Evolutionary conservation across 1,139 yeast species (phyloP), one percentile per base, ranked within the genome.

Genomic region (Taphrina wiesneri): DNA sequence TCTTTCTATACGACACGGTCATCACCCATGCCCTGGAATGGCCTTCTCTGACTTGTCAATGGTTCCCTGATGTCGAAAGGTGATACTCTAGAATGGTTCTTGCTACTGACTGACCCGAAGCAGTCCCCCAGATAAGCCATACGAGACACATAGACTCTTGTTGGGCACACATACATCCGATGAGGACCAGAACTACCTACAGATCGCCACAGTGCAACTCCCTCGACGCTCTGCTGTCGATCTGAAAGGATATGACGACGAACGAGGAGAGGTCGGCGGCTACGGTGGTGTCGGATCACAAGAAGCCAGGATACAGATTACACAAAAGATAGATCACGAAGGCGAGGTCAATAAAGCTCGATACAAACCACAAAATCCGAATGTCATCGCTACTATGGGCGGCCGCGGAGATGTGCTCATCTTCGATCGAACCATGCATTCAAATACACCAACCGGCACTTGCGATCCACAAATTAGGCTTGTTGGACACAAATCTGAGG

Each of bases 151-250:
- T 66, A 70, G 79, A 25, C 75, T 93, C 66, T 75, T 92, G 25
- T 77, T 92, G 49, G 96, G 97, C 13, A 93, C 99, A 0, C 92
- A 90, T 74, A 90, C 98, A 0, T 84, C 92, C 0, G 96, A 90
- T 1, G 86, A 84, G 67, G 96, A 86, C 65, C 82, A 83, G 2
- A 89, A 93, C 74, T 90, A 85, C 75, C 76, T 93, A 70, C 88
- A 93, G 73, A 77, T 91, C 34, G 96, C 93, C 1, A 78, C 85
- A 3, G 84, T 91, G 1, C 86, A 86, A 65, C 72, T 88, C n/a
- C 96, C 96, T 0, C 74, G 71, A 59, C 67, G 68, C 65, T 70
- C 68, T 25, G 71, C 69, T 25, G 51, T 75, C 43, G 75, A 75
- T 19, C 69, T 81, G 15, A 73, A 73, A 63, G 74, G 74, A 15